phyloP scores from a whole-genome alignment of 441 rosid genomes.

The Oxalis stricta region DNA sequence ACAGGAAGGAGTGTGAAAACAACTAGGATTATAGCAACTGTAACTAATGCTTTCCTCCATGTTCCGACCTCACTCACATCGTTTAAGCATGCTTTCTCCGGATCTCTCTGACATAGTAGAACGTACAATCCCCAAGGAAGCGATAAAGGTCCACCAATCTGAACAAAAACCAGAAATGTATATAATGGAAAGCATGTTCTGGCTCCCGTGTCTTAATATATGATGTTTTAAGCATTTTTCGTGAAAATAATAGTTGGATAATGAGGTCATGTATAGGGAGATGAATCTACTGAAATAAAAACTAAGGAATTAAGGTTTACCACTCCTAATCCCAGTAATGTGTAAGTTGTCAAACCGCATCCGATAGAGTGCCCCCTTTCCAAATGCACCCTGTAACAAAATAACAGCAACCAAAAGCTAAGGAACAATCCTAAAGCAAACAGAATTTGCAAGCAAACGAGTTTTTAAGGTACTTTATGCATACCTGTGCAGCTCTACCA shows the following conservation, averaged over 20 bases:
- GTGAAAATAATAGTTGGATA: too few relatives aligned
- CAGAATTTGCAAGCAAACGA: not conserved
- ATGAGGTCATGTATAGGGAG: too few relatives aligned
- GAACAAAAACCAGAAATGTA: constrained; percentile 10
- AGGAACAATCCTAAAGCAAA: not conserved
- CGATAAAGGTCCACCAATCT: constrained; percentile 89
- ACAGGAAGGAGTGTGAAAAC: constrained; percentile 71
- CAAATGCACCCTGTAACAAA: constrained; percentile 68
- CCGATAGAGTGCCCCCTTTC: constrained; percentile 59
- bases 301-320: constrained; percentile 25
- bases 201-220: too few relatives aligned
- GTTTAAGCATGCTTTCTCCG: constrained; percentile 82
- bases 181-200: not conserved
- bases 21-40: constrained; percentile 39
- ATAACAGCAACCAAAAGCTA: not conserved
- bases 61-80: constrained; percentile 90
- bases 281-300: not conserved
- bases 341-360: constrained; percentile 66
- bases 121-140: constrained; percentile 96
- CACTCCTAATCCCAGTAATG: constrained; percentile 87
- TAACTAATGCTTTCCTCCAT: constrained; percentile 67
- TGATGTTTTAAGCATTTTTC: too few relatives aligned
- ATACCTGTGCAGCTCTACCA: constrained; percentile 91
- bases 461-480: not conserved
- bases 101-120: constrained; percentile 84